Evolutionary conservation across 139 green algal genomes (phyloP).

Genomic region (Chlorella vulgaris): DNA sequence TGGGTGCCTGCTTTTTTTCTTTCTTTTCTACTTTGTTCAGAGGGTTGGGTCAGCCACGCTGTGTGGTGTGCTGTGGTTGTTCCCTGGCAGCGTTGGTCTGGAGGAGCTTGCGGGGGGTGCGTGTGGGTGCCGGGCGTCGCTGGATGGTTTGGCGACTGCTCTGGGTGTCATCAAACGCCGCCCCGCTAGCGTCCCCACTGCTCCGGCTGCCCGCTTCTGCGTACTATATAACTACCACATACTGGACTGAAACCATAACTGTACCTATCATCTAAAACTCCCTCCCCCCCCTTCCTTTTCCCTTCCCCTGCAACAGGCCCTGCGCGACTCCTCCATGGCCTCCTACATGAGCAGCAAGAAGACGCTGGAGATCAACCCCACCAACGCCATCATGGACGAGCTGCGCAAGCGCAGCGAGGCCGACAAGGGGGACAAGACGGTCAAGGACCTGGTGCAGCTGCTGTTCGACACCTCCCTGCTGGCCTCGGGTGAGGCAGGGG

Average conservation of each 20-base stretch:
- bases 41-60: no score
- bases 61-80: no score
- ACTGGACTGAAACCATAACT: no score
- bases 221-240: no score
- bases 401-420: slow-evolving; percentile 62
- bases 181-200: no score
- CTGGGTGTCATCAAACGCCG: no score
- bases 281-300: not conserved
- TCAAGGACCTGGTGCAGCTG: slow-evolving; percentile 99
- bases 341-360: slow-evolving; percentile 99
- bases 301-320: slow-evolving; percentile 61
- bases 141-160: no score
- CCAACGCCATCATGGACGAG: slow-evolving; percentile 95
- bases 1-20: not conserved
- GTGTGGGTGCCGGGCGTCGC: no score
- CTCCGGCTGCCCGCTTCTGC: no score
- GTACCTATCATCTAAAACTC: not conserved
- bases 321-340: slow-evolving; percentile 95
- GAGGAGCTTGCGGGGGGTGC: no score
- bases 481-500: slow-evolving; percentile 61
- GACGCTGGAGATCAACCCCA: slow-evolving; percentile 99
- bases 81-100: no score
- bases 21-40: not conserved
- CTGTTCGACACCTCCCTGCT: slow-evolving; percentile 99
- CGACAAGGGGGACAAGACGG: slow-evolving; percentile 99